Base-by-base conservation (phyloP, 2,329 filamentous ascomycete genomes). In the Microsporum canis region DNA sequence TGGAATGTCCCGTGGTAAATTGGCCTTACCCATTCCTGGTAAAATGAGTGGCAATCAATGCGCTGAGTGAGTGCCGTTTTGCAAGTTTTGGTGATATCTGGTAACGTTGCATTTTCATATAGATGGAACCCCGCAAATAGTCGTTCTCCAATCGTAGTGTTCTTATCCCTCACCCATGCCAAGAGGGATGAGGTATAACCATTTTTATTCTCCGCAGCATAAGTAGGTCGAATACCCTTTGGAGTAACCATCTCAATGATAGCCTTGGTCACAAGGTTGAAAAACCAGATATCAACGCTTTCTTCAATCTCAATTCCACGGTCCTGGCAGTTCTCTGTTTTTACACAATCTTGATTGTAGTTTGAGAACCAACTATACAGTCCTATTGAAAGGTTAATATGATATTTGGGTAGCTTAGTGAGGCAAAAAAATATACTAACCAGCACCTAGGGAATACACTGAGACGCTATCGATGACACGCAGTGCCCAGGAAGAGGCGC, bases 131-230 rank as follows among this genome's bases (percentile, higher is more conserved):
- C 55, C 4, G 33, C 14, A n/a, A 57, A 57, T 5, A 17, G 6
- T 8, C 59, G 58, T 17, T 58, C 36, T 14, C 67, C 63, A 12
- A 62, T 65, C 4, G 60, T 58, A 41, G 39, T 29, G 17, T 62
- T 34, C 14, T n/a, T 6, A 29, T 51, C 62, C 29, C 63, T 43
- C 12, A 69, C 17, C 66, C 67, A 69, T 2, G 61, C 66, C 2
- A 69, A 57, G 23, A 68, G 62, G 5, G 67, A 69, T 0, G 66
- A 66, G 27, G 63, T 57, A 51, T 61, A 67, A 6, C 66, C 67
- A 33, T 68, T 69, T 3, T 51, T 55, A 14, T 65, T 67, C 17
- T 68, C 60, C 1, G 31, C 36, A 5, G 65, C 62, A 12, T 57
- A 56, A 0, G 64, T 68, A 3, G 65, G 45, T 1, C 36, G 34